Evolutionary conservation across 31 red algal species (phyloP).

Genomic region (Porphyra umbilicalis): DNA sequence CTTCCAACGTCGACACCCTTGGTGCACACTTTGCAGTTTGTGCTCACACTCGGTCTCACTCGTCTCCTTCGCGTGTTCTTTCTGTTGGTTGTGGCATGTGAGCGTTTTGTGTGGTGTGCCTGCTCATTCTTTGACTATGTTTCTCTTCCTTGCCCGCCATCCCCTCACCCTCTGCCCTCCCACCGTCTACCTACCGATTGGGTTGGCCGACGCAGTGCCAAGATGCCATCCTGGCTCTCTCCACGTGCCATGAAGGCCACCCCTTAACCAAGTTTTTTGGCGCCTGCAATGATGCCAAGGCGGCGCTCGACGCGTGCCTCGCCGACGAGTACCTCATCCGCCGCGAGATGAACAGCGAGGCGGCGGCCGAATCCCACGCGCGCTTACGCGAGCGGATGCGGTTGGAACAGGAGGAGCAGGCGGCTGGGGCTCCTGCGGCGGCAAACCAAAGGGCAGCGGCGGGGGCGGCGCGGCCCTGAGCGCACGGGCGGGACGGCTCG

Average conservation of each 20-base stretch:
- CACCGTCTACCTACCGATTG: neutral
- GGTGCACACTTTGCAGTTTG: no score
- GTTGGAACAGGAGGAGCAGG: neutral
- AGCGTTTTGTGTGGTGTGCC: no score
- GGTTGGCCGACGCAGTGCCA: conserved; percentile 8
- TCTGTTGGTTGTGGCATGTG: neutral
- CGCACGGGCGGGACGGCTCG: no score
- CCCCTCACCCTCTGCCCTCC: neutral
- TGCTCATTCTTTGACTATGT: neutral
- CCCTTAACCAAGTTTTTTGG: conserved; percentile 55
- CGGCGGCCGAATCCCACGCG: neutral
- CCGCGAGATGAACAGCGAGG: conserved; percentile 54
- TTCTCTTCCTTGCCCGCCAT: neutral
- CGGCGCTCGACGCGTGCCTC: conserved; percentile 57
- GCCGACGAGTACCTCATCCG: conserved; percentile 56
- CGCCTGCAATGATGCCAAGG: conserved; percentile 55
- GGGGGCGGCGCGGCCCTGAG: no score
- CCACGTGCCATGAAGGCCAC: conserved; percentile 21
- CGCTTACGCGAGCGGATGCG: neutral
- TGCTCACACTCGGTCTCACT: no score
- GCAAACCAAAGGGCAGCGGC: no score
- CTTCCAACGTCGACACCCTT: neutral
- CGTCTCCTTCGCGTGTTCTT: neutral
- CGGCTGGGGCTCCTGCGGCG: no score
- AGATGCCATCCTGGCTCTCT: conserved; percentile 40